These are phyloP conservation scores for Monilinia fructigena DNA, from an alignment of 2,329 filamentous ascomycete genomes.

Conservation along the genomic window DNA sequence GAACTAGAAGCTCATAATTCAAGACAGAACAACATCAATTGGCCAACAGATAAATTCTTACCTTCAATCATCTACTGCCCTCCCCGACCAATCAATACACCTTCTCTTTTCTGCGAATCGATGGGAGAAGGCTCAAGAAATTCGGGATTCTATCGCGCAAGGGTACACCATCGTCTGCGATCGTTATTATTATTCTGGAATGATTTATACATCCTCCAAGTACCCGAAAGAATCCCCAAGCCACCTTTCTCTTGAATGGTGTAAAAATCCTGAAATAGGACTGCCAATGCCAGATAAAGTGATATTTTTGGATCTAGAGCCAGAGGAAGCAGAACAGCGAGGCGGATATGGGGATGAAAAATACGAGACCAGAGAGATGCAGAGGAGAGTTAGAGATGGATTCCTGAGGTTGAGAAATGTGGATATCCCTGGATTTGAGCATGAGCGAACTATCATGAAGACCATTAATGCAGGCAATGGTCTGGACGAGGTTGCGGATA, in stretches of 20 bases:
- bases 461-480: constrained; percentile 55
- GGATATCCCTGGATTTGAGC: constrained; percentile 40
- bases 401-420: constrained; percentile 58
- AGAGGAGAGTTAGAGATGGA: constrained; percentile 71
- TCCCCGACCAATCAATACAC: constrained; percentile 70
- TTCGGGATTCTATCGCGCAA: constrained; percentile 53
- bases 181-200: constrained; percentile 92
- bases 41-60: constrained; percentile 69
- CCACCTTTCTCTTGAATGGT: constrained; percentile 70
- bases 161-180: constrained; percentile 83
- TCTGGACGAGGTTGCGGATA: constrained; percentile 56
- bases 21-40: constrained; percentile 66
- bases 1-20: constrained; percentile 13
- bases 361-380: constrained; percentile 84
- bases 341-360: constrained; percentile 88
- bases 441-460: constrained; percentile 52
- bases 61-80: constrained; percentile 56
- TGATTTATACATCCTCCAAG: constrained; percentile 91
- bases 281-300: constrained; percentile 85
- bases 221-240: constrained; percentile 54
- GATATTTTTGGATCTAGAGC: constrained; percentile 79
- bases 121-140: constrained; percentile 56
- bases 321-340: constrained; percentile 67
- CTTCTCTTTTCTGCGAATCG: constrained; percentile 71
- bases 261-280: constrained; percentile 78